Conservation (phyloP, 345 rosid genomes). For the Mercurialis annua region DNA sequence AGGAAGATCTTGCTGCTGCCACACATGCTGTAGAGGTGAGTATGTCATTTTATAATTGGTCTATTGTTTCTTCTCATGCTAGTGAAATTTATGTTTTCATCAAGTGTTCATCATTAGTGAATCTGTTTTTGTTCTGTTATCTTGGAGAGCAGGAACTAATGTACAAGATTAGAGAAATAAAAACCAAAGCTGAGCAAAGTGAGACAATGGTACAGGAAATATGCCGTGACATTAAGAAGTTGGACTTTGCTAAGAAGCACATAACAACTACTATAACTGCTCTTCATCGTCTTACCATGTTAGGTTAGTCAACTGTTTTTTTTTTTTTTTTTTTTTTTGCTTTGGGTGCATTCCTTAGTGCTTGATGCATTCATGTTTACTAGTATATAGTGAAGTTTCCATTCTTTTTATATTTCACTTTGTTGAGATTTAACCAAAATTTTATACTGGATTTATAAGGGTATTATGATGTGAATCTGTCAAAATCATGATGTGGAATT, state of each 20-base stretch:
- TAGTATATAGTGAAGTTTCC: not conserved
- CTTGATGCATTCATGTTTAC: not conserved
- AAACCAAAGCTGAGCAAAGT: constrained; percentile 98
- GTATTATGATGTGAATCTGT: not conserved
- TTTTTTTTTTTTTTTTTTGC: too few relatives aligned
- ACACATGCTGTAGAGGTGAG: constrained; percentile 95
- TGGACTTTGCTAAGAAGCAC: constrained; percentile 99
- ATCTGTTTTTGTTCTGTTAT: constrained; percentile 10
- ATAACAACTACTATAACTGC: constrained; percentile 97
- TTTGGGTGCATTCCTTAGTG: not conserved
- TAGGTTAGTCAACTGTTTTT: constrained; percentile 50
- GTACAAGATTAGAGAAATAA: constrained; percentile 89
- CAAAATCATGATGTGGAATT: not conserved
- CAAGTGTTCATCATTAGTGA: constrained; percentile 11
- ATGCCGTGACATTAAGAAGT: constrained; percentile 96
- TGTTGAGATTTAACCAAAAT: not conserved
- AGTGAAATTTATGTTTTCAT: not conserved
- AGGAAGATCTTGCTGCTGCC: constrained; percentile 99
- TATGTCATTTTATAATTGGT: constrained; percentile 10
- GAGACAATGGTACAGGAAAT: constrained; percentile 99
- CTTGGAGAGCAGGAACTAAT: constrained; percentile 68
- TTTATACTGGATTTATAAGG: not conserved
- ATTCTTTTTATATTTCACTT: not conserved
- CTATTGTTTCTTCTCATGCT: not conserved
- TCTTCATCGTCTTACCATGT: constrained; percentile 98